phyloP scores from a whole-genome alignment of 2,329 filamentous ascomycete species.

The Chaetothyriales sp. region DNA sequence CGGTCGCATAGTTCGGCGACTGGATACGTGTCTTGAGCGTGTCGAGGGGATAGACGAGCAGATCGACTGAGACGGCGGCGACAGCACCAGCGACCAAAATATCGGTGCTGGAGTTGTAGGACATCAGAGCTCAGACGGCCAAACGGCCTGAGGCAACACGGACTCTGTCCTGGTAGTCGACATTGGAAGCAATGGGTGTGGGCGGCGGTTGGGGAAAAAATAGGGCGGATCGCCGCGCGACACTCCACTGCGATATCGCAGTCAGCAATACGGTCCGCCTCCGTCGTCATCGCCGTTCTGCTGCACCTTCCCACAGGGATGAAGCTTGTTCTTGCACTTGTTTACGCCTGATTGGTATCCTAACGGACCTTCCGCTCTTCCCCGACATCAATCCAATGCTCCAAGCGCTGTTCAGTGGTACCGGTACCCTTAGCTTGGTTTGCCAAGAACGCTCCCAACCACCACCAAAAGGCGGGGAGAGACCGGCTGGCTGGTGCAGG shows the following conservation, averaged over 20 bases:
- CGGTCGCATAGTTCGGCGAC: conserved; percentile 55
- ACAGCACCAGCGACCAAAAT: conserved; percentile 57
- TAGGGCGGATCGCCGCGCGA: background rate
- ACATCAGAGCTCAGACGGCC: background rate
- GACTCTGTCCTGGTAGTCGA: background rate
- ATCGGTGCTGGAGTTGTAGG: background rate
- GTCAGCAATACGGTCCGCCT: background rate
- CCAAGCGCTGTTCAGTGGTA: too few species aligned
- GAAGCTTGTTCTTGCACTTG: background rate
- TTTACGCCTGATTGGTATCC: too few species aligned
- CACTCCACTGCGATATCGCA: background rate
- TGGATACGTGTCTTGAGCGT: conserved; percentile 80
- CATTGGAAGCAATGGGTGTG: background rate
- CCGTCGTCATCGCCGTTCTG: background rate
- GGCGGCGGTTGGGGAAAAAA: background rate
- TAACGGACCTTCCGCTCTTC: too few species aligned
- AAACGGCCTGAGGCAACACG: background rate
- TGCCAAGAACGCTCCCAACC: too few species aligned
- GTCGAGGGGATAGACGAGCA: conserved; percentile 75
- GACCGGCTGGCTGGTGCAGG: too few species aligned
- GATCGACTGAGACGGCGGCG: conserved; percentile 72
- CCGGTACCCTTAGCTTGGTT: too few species aligned
- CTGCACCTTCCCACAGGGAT: background rate
- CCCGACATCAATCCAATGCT: too few species aligned
- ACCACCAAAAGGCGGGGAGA: too few species aligned